Evolutionary conservation across 108 stramenopile species (phyloP).

Genomic region (Cyclotella cryptica): DNA sequence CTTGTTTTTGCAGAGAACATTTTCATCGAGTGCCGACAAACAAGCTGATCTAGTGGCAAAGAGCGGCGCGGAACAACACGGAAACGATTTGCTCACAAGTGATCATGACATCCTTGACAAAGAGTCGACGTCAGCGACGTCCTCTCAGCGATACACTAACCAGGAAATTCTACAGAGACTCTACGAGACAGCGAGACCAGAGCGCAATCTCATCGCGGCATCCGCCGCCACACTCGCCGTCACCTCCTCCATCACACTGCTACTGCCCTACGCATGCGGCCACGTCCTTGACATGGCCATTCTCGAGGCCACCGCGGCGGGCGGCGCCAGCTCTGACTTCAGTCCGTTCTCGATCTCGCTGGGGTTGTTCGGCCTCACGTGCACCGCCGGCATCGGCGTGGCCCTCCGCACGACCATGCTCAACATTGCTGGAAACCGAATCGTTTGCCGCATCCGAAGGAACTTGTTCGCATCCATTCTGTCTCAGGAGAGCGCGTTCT

Average conservation of each 20-base stretch:
- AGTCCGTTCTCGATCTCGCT: constrained; percentile 57
- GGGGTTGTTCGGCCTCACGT: constrained; percentile 70
- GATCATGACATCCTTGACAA: too few species aligned
- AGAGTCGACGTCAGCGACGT: too few species aligned
- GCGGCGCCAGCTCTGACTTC: neutral
- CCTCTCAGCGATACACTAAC: constrained; percentile 2
- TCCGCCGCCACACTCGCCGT: constrained; percentile 69
- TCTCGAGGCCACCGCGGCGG: constrained; percentile 27
- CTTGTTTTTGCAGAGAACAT: too few species aligned
- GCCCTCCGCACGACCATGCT: constrained; percentile 67
- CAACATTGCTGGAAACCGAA: constrained; percentile 78
- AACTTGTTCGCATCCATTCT: constrained; percentile 69
- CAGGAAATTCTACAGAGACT: constrained; percentile 33
- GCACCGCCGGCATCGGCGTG: constrained; percentile 70
- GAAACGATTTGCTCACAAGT: too few species aligned
- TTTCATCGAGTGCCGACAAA: too few species aligned
- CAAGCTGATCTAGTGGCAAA: too few species aligned
- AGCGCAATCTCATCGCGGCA: constrained; percentile 56
- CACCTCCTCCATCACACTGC: constrained; percentile 74
- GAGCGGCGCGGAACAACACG: too few species aligned
- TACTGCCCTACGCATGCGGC: constrained; percentile 77
- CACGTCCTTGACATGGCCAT: constrained; percentile 73
- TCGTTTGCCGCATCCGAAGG: constrained; percentile 71
- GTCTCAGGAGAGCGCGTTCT: constrained; percentile 76
- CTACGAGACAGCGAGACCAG: constrained; percentile 51